These are phyloP conservation scores for Entamoeba histolytica DNA, from an alignment of 208 protist species.

Conservation along the genomic window DNA sequence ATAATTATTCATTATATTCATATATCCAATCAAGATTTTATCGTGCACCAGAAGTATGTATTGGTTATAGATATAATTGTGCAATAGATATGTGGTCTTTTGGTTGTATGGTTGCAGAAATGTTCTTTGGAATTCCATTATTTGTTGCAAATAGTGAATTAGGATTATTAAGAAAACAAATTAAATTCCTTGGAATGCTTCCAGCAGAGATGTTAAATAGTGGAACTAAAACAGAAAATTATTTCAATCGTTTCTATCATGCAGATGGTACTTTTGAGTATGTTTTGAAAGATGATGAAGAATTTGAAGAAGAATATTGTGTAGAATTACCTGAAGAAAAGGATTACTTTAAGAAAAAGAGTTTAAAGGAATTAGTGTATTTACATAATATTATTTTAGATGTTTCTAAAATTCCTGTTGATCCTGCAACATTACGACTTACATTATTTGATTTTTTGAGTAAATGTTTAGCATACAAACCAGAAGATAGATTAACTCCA, in stretches of 20 bases:
- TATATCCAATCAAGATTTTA: constrained; percentile 77
- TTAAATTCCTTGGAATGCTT: constrained; percentile 28
- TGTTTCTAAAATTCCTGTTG: background rate
- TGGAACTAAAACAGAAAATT: background rate
- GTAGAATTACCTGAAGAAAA: background rate
- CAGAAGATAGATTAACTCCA: background rate
- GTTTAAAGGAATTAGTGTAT: background rate
- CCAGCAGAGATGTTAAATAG: background rate
- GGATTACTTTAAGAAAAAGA: background rate
- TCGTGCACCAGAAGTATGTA: constrained; percentile 68
- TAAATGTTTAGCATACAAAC: background rate
- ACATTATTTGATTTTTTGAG: background rate
- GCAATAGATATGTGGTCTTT: constrained; percentile 92
- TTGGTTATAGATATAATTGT: constrained; percentile 61
- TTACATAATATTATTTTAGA: background rate
- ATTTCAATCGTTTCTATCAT: background rate
- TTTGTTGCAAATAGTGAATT: constrained; percentile 71
- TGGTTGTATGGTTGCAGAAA: constrained; percentile 84
- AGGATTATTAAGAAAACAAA: constrained; percentile 26
- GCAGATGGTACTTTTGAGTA: background rate
- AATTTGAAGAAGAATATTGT: background rate
- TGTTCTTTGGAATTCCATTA: constrained; percentile 55
- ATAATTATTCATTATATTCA: constrained; percentile 52
- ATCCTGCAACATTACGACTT: background rate
- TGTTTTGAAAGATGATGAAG: background rate